Evolutionary conservation across 164 flowering plant genomes (phyloP).

Genomic region (Protea cynaroides): DNA sequence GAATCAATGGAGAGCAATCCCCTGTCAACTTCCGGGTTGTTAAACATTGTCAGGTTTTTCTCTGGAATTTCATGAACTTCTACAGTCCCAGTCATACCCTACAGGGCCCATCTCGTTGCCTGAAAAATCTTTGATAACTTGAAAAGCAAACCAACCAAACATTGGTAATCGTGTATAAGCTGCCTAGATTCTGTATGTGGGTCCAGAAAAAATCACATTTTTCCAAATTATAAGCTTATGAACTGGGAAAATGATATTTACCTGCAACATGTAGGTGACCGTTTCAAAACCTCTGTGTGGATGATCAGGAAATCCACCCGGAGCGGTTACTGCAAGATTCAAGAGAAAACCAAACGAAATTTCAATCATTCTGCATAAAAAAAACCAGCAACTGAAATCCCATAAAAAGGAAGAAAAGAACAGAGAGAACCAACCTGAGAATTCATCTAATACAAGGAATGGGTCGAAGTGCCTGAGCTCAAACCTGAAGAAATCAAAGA

Average conservation of each 20-base stretch:
- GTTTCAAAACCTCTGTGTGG: slow-evolving; percentile 92
- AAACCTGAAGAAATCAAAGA: slow-evolving; percentile 37
- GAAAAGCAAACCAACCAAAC: too few relatives aligned
- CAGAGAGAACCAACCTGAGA: slow-evolving; percentile 40
- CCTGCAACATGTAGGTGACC: slow-evolving; percentile 90
- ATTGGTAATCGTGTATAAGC: too few relatives aligned
- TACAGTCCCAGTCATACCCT: too few relatives aligned
- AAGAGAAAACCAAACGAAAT: neutral
- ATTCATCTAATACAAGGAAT: slow-evolving; percentile 80
- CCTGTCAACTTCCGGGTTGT: too few relatives aligned
- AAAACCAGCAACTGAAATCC: neutral
- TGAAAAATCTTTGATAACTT: too few relatives aligned
- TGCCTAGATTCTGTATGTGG: neutral
- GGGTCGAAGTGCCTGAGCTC: slow-evolving; percentile 82
- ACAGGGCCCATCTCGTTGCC: too few relatives aligned
- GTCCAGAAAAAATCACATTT: neutral
- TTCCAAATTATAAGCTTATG: too few relatives aligned
- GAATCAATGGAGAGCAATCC: too few relatives aligned
- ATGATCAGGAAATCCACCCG: slow-evolving; percentile 92
- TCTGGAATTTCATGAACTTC: too few relatives aligned
- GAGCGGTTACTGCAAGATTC: slow-evolving; percentile 60
- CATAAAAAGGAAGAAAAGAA: neutral
- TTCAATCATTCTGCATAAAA: neutral
- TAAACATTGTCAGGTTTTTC: too few relatives aligned
- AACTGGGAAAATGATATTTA: slow-evolving; percentile 12